A percentile compares a stretch with the other conserved stretches of the same genome.
Conservation (phyloP, 495 filamentous ascomycete species). For the Aspergillus heteromorphus region DNA sequence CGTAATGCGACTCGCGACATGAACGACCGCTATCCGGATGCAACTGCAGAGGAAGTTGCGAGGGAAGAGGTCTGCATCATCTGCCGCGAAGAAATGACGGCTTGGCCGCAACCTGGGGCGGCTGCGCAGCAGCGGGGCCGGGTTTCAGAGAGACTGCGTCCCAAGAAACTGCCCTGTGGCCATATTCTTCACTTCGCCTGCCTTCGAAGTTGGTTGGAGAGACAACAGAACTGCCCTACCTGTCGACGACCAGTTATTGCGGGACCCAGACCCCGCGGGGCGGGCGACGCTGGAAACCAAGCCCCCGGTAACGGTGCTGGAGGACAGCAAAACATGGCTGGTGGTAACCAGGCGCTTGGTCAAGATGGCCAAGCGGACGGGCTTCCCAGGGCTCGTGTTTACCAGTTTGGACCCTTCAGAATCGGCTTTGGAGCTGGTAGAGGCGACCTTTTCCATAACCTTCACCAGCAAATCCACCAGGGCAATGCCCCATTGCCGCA, state of each 20-base stretch:
- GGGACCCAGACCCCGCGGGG: constrained; percentile 25
- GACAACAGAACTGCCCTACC: constrained; percentile 95
- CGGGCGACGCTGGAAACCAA: constrained; percentile 21
- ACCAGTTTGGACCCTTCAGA: constrained; percentile 53
- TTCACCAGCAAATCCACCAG: constrained; percentile 46
- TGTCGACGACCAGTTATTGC: constrained; percentile 73
- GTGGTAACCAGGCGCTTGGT: constrained; percentile 27
- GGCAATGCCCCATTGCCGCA: constrained; percentile 31
- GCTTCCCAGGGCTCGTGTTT: constrained; percentile 40
- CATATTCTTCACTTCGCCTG: constrained; percentile 94
- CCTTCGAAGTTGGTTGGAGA: constrained; percentile 94
- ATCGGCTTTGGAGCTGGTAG: constrained; percentile 53
- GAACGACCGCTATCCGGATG: constrained; percentile 87
- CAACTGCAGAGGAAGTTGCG: constrained; percentile 76
- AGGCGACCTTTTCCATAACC: constrained; percentile 47
- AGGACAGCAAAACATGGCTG: constrained; percentile 24
- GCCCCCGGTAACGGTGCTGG: constrained; percentile 23
- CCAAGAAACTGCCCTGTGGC: constrained; percentile 94
- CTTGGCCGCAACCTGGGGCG: constrained; percentile 48
- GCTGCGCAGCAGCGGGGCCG: constrained; percentile 32
- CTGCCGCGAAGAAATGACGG: constrained; percentile 91
- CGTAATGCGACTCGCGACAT: constrained; percentile 85
- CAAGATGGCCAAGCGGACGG: constrained; percentile 28
- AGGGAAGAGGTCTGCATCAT: constrained; percentile 95
- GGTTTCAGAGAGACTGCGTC: constrained; percentile 73